These are phyloP conservation scores for Phytophthora pisi DNA, from an alignment of 352 stramenopile genomes.

Conservation along the genomic window DNA sequence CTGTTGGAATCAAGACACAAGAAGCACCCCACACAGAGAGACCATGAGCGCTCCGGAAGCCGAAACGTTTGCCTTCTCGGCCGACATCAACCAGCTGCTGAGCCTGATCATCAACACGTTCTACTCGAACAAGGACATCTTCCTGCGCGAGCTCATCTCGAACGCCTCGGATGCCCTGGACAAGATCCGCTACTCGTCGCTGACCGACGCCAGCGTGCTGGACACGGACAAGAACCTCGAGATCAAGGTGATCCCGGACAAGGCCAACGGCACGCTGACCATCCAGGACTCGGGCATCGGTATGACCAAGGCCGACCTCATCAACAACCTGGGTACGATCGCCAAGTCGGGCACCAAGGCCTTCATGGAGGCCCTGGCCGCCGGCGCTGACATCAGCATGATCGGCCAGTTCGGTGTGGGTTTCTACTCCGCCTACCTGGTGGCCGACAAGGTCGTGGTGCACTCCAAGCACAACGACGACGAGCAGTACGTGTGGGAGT, in stretches of 20 bases:
- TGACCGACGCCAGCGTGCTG: conserved; percentile 96
- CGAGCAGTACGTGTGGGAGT: conserved; percentile 98
- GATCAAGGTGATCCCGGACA: conserved; percentile 99
- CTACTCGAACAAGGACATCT: conserved; percentile 99
- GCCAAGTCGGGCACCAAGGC: conserved; percentile 99
- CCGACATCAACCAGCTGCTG: conserved; percentile 99
- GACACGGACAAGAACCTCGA: conserved; percentile 97
- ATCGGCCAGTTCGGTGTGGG: conserved; percentile 99
- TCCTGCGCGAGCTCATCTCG: conserved; percentile 96
- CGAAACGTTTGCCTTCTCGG: conserved; percentile 99
- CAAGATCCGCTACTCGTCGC: conserved; percentile 97
- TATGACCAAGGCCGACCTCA: conserved; percentile 99
- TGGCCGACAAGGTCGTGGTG: conserved; percentile 98
- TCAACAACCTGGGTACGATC: conserved; percentile 99
- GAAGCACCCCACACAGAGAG: conserved; percentile 21
- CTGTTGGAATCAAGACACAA: conserved; percentile 39
- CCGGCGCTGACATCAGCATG: conserved; percentile 99
- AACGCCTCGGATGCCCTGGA: conserved; percentile 97
- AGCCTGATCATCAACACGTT: conserved; percentile 99
- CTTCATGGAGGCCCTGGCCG: conserved; percentile 99
- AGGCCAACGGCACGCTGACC: conserved; percentile 99
- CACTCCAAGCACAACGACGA: conserved; percentile 99
- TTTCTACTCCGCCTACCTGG: conserved; percentile 99
- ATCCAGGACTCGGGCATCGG: conserved; percentile 99
- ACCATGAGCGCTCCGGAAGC: conserved; percentile 85